These are phyloP conservation scores for Nitzschia palea DNA, from an alignment of 108 stramenopile species.

Conservation along the genomic window DNA sequence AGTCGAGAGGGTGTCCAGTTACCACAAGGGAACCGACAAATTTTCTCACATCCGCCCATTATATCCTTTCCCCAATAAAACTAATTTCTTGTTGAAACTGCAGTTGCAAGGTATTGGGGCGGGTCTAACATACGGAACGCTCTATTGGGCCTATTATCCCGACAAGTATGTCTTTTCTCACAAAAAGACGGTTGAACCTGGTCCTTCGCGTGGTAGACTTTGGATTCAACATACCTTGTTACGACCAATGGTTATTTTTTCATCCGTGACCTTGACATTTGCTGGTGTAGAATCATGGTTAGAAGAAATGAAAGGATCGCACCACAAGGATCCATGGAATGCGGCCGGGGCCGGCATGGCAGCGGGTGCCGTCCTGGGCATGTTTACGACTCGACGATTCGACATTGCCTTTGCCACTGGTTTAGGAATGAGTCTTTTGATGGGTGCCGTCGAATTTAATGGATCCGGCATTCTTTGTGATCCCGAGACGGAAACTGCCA, in stretches of 20 bases:
- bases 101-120: slow-evolving; percentile 32
- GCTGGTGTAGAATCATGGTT: slow-evolving; percentile 34
- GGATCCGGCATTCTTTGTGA: slow-evolving; percentile 30
- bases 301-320: slow-evolving; percentile 30
- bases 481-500: slow-evolving; percentile 21
- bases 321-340: slow-evolving; percentile 43
- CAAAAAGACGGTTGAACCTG: slow-evolving; percentile 25
- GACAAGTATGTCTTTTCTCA: slow-evolving; percentile 34
- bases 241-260: slow-evolving; percentile 31
- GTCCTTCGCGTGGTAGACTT: slow-evolving; percentile 26
- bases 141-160: slow-evolving; percentile 39
- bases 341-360: slow-evolving; percentile 34
- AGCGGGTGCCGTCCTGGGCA: slow-evolving; percentile 38
- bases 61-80: not conserved
- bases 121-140: slow-evolving; percentile 25
- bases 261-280: slow-evolving; percentile 27
- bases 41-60: not conserved
- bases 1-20: not conserved
- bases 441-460: slow-evolving; percentile 44
- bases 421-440: slow-evolving; percentile 38
- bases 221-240: slow-evolving; percentile 22
- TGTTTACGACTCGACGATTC: slow-evolving; percentile 41
- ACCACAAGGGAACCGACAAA: not conserved
- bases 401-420: slow-evolving; percentile 39
- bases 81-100: too few species aligned